Base-by-base conservation (phyloP, 768 basidiomycete species). In the Psilocybe subaeruginosa region DNA sequence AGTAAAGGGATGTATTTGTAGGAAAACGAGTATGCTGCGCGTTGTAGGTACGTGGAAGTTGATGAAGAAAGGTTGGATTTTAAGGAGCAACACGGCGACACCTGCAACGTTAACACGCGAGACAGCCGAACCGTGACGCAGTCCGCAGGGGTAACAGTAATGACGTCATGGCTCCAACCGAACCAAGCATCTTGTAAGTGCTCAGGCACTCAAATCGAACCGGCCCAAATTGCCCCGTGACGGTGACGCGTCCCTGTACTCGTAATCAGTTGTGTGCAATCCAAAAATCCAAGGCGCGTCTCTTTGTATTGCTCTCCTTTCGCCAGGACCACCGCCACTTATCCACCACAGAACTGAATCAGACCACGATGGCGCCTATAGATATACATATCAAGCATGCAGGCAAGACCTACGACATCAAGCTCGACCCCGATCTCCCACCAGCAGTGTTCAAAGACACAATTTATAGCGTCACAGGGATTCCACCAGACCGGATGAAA, bases 401-500 rank as follows among this genome's bases (percentile, higher is more conserved):
- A 11, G 95, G 94, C 59, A 95, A 94, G 77, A 76, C 82, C 0
- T 80, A 90, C 74, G 80, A 87, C 64, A 72, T 97, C 43, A 73
- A 82, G 50, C 86, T 97, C 49, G 88, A 97, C 74, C 77, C 87
- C 14, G 85, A 89, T 78, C 79, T 84, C 4, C 84, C 91, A 1
- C 85, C 89, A 2, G 69, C 78, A 14, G 84, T 76, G 12, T 96
- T 99, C 83, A 98, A 97, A 73, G 86, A 93, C 63, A 80, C 86
- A 4, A 80, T 99, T 35, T 92, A 91, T 69, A 83, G 89, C 46
- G 77, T 81, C 49, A 98, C 95, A 0, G 95, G 94, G 7, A 90
- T 99, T 2, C 95, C 93, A 3, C 75, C 86, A 37, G 94, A 97
- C 70, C 83, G 95, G 51, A 96, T 97, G 93, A 99, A 99, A 77